Conservation (phyloP, 192 early-diverging fungal genomes). For the Coemansia aciculifera region DNA sequence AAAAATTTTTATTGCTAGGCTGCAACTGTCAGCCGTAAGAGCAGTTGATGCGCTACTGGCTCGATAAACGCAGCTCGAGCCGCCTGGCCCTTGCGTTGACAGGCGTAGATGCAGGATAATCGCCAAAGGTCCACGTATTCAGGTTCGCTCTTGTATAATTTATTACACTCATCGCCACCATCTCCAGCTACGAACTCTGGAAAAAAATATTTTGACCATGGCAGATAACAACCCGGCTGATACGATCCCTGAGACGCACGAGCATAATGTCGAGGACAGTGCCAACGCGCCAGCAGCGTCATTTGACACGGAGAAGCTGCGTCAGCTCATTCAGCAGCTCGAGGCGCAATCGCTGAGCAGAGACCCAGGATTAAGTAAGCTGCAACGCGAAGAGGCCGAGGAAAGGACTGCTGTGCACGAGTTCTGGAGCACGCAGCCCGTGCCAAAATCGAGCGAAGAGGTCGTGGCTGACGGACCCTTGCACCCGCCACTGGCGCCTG, state of each 20-base stretch:
- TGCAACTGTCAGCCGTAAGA: neutral
- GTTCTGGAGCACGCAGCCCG: constrained; percentile 98
- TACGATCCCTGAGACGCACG: neutral
- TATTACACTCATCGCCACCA: neutral
- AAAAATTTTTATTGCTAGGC: neutral
- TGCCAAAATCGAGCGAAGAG: constrained; percentile 76
- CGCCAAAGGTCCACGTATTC: no score
- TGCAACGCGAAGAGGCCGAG: constrained; percentile 41
- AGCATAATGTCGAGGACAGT: constrained; percentile 5
- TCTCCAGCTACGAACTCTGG: neutral
- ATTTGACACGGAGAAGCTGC: constrained; percentile 33
- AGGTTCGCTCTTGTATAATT: neutral
- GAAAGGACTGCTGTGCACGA: constrained; percentile 60
- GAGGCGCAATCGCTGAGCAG: constrained; percentile 14
- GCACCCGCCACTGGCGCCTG: constrained; percentile 70
- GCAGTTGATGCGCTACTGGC: neutral
- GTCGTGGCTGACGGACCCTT: constrained; percentile 77
- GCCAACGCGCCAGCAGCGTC: neutral
- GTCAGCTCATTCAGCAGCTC: constrained; percentile 31
- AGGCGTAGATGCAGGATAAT: no score
- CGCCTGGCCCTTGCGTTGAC: neutral
- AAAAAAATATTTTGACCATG: neutral
- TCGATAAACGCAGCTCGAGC: neutral
- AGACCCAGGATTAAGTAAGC: constrained; percentile 26
- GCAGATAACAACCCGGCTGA: constrained; percentile 4